Base-by-base conservation (phyloP, 1,139 yeast species). In the Trichomonascaceae sp. region DNA sequence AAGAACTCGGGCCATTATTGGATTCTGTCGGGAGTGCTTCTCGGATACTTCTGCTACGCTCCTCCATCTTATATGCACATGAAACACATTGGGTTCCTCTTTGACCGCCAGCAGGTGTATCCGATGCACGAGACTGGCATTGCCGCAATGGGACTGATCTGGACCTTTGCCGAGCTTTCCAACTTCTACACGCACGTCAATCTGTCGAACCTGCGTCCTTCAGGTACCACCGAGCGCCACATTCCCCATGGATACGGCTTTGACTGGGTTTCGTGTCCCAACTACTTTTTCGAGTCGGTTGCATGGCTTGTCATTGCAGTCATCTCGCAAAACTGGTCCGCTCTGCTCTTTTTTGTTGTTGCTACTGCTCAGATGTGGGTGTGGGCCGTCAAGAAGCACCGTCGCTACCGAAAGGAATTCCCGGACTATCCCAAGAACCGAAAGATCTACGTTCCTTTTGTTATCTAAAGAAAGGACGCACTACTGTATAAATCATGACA, bases 1-100 rank as follows among this genome's bases (percentile, higher is more conserved):
- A 84, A 87, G 60, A 89, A 89, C 63, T 77, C 87, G 26, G 65
- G 70, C 43, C 96, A 89, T 56, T 89, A 89, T 61, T 87, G 97
- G 96, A 54, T 82, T 20, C 63, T 89, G 43, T 78, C 89, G 30
- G 97, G 97, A 1, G 54, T 80, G 25, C 65, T 74, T 44, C 65
- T 81, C 35, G 72, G 84, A 3, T 72, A 67, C 46, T 77, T 80
- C 43, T 65, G 76, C 30, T 87, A 81, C 42, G 72, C 78, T 4
- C 92, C 93, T 8, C 54, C 57, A 25, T 54, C 52, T 14, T 54
- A 49, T 43, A 43, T 13, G 23, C 11, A 20, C 23, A 6, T 20
- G 9, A 11, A 20, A 6, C 6, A 20, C 9, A 11, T 47, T 30
- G 32, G 41, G 13, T 33, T 16, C 22, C 39, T 57, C 27, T 60